phyloP scores from a whole-genome alignment of 495 filamentous ascomycete species.

The Sordaria brevicollis region DNA sequence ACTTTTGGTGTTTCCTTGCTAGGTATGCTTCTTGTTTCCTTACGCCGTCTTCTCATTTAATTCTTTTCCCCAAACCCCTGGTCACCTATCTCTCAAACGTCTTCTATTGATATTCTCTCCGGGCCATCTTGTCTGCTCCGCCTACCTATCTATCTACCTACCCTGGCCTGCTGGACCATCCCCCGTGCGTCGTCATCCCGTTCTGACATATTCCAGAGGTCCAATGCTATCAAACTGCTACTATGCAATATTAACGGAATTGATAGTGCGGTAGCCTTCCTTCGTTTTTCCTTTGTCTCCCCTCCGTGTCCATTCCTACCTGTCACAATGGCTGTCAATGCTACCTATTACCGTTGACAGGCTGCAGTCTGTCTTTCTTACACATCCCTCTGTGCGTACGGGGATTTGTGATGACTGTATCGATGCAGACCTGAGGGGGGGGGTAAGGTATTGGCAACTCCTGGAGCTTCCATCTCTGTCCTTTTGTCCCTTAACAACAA shows the following conservation, averaged over 20 bases:
- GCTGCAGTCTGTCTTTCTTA: neutral
- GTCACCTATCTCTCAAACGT: neutral
- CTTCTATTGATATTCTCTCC: neutral
- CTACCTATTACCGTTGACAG: neutral
- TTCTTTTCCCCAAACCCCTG: neutral
- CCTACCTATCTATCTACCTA: too few relatives aligned
- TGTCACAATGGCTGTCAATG: neutral
- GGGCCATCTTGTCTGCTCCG: neutral
- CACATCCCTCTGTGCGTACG: neutral
- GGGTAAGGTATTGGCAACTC: neutral
- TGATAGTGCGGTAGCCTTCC: neutral
- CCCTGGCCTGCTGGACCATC: neutral
- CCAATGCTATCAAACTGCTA: neutral
- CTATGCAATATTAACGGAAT: neutral
- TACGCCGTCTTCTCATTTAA: neutral
- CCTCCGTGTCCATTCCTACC: neutral
- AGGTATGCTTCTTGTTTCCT: neutral
- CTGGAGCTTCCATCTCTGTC: neutral
- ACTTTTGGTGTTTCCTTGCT: neutral
- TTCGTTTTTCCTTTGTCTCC: neutral
- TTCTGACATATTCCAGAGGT: neutral
- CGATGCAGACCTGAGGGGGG: neutral
- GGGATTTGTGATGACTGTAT: neutral
- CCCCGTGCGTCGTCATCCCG: neutral
- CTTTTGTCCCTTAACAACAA: neutral